These are phyloP conservation scores for Colletotrichum lindemuthianum DNA, from an alignment of 2,329 filamentous ascomycete species.

Conservation along the genomic window DNA sequence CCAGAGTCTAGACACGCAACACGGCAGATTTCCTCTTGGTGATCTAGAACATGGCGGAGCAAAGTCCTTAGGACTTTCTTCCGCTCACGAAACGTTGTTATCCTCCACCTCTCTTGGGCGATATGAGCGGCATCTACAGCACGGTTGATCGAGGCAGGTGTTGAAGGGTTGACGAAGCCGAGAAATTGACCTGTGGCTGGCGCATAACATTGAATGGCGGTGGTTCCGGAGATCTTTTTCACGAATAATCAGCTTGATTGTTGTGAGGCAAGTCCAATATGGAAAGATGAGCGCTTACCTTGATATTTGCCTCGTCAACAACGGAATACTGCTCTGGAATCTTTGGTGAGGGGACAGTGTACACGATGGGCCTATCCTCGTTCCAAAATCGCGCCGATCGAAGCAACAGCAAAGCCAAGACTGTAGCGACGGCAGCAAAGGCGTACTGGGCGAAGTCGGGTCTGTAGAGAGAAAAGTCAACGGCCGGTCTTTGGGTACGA, in stretches of 20 bases:
- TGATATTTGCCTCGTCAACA: slow-evolving; percentile 69
- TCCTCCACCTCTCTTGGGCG: slow-evolving; percentile 82
- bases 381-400: slow-evolving; percentile 42
- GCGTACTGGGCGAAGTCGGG: slow-evolving; percentile 40
- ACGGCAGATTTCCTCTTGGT: slow-evolving; percentile 87
- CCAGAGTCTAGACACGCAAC: slow-evolving; percentile 92
- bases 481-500: not conserved
- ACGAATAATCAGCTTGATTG: not conserved
- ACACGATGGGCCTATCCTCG: slow-evolving; percentile 60
- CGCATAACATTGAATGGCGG: slow-evolving; percentile 83
- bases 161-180: slow-evolving; percentile 80
- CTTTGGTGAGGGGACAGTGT: slow-evolving; percentile 71
- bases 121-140: slow-evolving; percentile 77
- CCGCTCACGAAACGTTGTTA: slow-evolving; percentile 81
- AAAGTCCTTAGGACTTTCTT: slow-evolving; percentile 83
- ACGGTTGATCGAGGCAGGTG: slow-evolving; percentile 80
- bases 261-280: not conserved
- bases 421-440: slow-evolving; percentile 43
- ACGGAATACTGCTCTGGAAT: slow-evolving; percentile 66
- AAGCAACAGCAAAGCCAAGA: slow-evolving; percentile 45
- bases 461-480: slow-evolving; percentile 14
- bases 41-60: slow-evolving; percentile 83
- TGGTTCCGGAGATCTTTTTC: slow-evolving; percentile 65
- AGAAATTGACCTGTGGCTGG: slow-evolving; percentile 90
- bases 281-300: slow-evolving; percentile 50